Conservation (phyloP, 371 early-diverging fungal genomes). For the Cokeromyces recurvatus region DNA sequence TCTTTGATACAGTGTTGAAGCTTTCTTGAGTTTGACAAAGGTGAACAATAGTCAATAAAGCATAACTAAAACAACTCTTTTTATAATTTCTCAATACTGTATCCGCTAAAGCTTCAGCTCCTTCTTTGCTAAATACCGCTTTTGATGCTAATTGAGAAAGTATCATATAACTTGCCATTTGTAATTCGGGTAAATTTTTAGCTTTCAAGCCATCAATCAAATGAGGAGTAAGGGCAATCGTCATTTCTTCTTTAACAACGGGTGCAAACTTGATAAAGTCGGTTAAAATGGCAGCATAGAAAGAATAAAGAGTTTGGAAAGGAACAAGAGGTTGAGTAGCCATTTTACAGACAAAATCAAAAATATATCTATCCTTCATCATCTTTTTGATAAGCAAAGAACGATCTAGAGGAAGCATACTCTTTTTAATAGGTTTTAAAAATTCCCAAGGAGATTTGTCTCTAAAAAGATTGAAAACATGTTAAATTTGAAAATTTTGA, state of each 20-base stretch:
- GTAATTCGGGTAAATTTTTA: conserved; percentile 44
- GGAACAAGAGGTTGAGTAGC: conserved; percentile 37
- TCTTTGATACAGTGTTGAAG: conserved; percentile 39
- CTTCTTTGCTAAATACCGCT: conserved; percentile 41
- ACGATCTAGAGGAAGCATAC: conserved; percentile 59
- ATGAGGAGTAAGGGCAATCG: conserved; percentile 53
- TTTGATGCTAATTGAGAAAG: conserved; percentile 60
- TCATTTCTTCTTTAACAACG: conserved; percentile 40
- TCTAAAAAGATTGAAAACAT: conserved; percentile 21
- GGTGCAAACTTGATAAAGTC: conserved; percentile 52
- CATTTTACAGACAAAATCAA: conserved; percentile 66
- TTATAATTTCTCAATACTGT: conserved; percentile 37
- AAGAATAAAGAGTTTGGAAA: conserved; percentile 58
- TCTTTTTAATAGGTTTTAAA: conserved; percentile 55
- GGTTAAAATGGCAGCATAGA: conserved; percentile 62
- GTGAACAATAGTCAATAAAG: conserved; percentile 60
- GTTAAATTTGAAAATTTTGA: too few relatives aligned
- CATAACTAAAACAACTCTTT: conserved; percentile 27
- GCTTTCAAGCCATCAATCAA: conserved; percentile 52
- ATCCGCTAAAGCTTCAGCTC: conserved; percentile 41
- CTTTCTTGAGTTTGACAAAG: conserved; percentile 62
- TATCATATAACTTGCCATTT: conserved; percentile 66
- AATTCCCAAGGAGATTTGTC: conserved; percentile 65
- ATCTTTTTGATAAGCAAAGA: conserved; percentile 54
- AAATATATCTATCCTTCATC: conserved; percentile 51